Evolutionary conservation across 345 rosid genomes (phyloP), one percentile per base, ranked within the genome.

Genomic region (Xanthoceras sorbifolium): DNA sequence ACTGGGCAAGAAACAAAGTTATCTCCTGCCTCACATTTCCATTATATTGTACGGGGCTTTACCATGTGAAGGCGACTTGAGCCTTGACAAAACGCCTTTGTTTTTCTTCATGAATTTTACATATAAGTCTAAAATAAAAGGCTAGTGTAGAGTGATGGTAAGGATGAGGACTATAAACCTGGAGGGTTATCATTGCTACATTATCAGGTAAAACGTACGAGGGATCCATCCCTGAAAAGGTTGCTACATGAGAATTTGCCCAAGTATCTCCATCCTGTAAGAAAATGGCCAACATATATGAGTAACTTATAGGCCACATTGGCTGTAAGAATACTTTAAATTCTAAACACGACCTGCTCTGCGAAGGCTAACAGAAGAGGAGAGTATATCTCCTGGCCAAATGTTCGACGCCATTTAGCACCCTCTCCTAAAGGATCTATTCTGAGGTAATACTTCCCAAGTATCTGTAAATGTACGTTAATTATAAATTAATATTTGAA

Each of bases 161-260:
- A 71, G 44, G 20, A 23, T 22, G 17, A 22, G 10, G 55, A 67
- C 18, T 52, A 67, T 44, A 9, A 50, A 85, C 88, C 88, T 85
- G 80, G 15, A 82, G 84, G 77, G 88, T 85, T 75, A 85, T 72
- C 48, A 82, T 14, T 63, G 88, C 88, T 72, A 80, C 76, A 36
- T 82, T 82, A 60, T 82, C 80, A 34, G 88, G 86, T 67, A 85
- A 80, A 72, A 44, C 64, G 29, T 82, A 85, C 54, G 88, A 72
- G 14, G 81, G 46, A 63, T 80, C 88, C 64, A 76, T 76, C 68
- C 77, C 82, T 17, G 86, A 85, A 69, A 80, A 85, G 20, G 80
- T 69, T 69, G 78, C 66, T 63, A 67, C 52, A 42, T 71, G 85
- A 60, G 88, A 69, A 54, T 34, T 78, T 72, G 72, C 77, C 88